These are phyloP conservation scores for Penicillium cinerascens DNA, from an alignment of 495 filamentous ascomycete genomes.

Conservation along the genomic window DNA sequence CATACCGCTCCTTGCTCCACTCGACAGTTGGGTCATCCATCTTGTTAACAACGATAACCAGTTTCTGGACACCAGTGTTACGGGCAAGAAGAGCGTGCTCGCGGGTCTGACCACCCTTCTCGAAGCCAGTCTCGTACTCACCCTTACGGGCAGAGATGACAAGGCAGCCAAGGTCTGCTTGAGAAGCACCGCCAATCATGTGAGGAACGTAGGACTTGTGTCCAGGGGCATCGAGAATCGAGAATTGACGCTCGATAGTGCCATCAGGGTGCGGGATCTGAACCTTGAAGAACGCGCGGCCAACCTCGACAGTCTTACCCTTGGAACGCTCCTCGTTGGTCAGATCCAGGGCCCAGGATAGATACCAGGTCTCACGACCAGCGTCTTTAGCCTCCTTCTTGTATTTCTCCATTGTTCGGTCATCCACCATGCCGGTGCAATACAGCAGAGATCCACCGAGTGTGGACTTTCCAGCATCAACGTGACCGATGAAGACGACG, in stretches of 20 bases:
- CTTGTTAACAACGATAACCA: slow-evolving; percentile 90
- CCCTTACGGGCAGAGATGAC: slow-evolving; percentile 97
- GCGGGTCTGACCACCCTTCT: slow-evolving; percentile 95
- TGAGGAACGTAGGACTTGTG: slow-evolving; percentile 95
- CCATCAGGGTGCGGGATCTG: slow-evolving; percentile 57
- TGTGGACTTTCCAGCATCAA: slow-evolving; percentile 96
- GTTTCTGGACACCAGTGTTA: slow-evolving; percentile 95
- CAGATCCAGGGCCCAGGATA: slow-evolving; percentile 95
- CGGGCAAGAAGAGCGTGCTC: slow-evolving; percentile 97
- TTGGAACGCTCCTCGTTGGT: slow-evolving; percentile 95
- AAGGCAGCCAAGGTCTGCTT: slow-evolving; percentile 92
- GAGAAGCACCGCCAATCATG: slow-evolving; percentile 96
- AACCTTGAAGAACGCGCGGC: slow-evolving; percentile 93
- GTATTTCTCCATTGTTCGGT: slow-evolving; percentile 96
- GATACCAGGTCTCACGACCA: slow-evolving; percentile 96
- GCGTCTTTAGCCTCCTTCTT: slow-evolving; percentile 94
- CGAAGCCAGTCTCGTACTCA: slow-evolving; percentile 99
- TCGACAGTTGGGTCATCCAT: slow-evolving; percentile 97
- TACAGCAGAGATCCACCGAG: slow-evolving; percentile 90
- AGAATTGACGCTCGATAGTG: slow-evolving; percentile 57
- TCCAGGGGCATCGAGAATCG: slow-evolving; percentile 92
- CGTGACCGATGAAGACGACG: slow-evolving; percentile 96
- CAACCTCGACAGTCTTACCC: slow-evolving; percentile 95
- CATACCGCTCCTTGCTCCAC: slow-evolving; percentile 88
- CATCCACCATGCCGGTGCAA: slow-evolving; percentile 96